Evolutionary conservation across 176 grass and related monocot species (phyloP), one percentile per base, ranked within the genome.

Genomic region (Pharus latifolius): DNA sequence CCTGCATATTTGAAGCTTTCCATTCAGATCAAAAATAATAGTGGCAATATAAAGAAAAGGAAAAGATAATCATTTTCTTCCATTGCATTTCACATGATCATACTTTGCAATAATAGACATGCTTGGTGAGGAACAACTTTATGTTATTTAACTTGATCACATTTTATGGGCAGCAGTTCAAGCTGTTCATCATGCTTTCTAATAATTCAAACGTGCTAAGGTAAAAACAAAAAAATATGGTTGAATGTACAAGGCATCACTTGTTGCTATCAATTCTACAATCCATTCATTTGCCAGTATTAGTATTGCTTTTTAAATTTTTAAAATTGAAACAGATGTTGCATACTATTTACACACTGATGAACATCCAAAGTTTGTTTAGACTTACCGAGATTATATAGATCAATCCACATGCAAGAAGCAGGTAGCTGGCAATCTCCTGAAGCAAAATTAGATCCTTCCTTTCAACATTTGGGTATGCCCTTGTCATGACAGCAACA

Each of bases 401-500:
- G 46, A 87, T 76, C 33, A 85, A 65, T 55, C 94, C 94, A 69
- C 94, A 98, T 78, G 80, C 65, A 87, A 98, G 81, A 58, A 98
- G 94, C 41, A 92, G 76, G 60, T 98, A 98, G 82, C 89, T 90
- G 27, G 94, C 84, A 56, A 98, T 88, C 61, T 93, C 84, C 65
- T 98, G 87, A 74, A 98, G 86, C 74, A 98, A 79, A 73, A 88
- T 63, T 31, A 97, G 43, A 67, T 92, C 83, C 17, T 53, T 78
- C 20, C 74, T 84, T 30, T 83, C 55, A 70, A 74, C 56, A 67
- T 70, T 85, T 49, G 86, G 81, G 63, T 70, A 97, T 56, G 94
- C 94, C 71, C 88, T 92, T 4, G 94, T 97, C 94, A 97, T 97
- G 69, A 97, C 86, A 71, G 94, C 94, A 72, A 97, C 86, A 31